A percentile compares a stretch with the other conserved stretches of the same genome.
These are phyloP conservation scores for Phytophthora aleatoria DNA, from an alignment of 352 stramenopile species.

Conservation along the genomic window DNA sequence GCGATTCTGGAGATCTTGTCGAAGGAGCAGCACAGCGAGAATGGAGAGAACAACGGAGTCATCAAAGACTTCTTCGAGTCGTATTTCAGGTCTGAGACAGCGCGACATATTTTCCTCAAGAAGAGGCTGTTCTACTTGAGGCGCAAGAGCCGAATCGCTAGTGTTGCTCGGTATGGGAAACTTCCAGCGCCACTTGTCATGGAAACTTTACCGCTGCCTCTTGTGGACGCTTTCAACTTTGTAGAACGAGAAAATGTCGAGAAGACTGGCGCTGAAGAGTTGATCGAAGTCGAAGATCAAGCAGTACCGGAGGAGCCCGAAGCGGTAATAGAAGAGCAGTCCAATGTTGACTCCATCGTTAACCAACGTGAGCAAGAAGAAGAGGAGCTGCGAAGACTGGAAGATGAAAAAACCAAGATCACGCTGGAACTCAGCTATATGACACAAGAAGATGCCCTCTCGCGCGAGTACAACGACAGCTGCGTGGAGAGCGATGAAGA, in stretches of 20 bases:
- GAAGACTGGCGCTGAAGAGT: conserved; percentile 13
- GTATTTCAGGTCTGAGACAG: conserved; percentile 54
- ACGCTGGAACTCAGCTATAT: conserved; percentile 36
- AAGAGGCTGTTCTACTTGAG: conserved; percentile 57
- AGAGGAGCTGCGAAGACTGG: conserved; percentile 20
- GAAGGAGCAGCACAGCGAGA: conserved; percentile 30
- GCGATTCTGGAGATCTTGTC: conserved; percentile 43
- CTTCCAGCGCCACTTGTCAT: conserved; percentile 49
- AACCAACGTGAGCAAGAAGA: conserved; percentile 32
- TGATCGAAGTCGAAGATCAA: conserved; percentile 20
- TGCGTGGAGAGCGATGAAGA: conserved; percentile 64
- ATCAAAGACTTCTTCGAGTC: conserved; percentile 43
- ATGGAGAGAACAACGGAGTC: conserved; percentile 2
- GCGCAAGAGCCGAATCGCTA: conserved; percentile 42
- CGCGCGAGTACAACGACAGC: conserved; percentile 33
- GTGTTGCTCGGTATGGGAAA: conserved; percentile 52
- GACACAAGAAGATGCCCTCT: conserved; percentile 35
- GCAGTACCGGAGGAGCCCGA: conserved; percentile 12
- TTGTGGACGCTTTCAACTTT: conserved; percentile 43
- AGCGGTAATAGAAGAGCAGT: conserved; percentile 9
- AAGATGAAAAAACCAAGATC: conserved; percentile 25
- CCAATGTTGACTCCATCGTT: conserved; percentile 7
- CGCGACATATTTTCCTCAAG: conserved; percentile 52
- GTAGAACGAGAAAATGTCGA: conserved; percentile 15
- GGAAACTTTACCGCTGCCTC: conserved; percentile 40